These are phyloP conservation scores for Neckera pumila DNA, from an alignment of 225 moss, liverwort and hornwort species.

Conservation along the genomic window DNA sequence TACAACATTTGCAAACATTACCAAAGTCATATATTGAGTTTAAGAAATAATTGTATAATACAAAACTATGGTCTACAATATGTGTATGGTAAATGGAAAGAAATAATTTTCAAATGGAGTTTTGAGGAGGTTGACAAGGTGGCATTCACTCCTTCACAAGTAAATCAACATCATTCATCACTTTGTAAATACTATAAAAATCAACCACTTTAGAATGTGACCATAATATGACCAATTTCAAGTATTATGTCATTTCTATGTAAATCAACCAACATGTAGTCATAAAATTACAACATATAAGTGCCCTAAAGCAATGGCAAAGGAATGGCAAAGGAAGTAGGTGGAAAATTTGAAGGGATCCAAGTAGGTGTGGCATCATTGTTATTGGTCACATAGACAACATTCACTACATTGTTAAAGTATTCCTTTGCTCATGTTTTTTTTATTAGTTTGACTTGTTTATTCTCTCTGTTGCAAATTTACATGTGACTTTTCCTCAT, in stretches of 20 bases:
- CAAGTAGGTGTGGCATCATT: background rate
- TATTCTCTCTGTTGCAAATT: background rate
- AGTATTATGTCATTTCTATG: background rate
- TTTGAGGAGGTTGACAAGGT: background rate
- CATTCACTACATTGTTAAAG: background rate
- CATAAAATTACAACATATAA: background rate
- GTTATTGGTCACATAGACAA: fast-evolving
- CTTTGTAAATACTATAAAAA: background rate
- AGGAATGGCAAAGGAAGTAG: background rate
- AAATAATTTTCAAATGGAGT: background rate
- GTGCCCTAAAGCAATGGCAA: too few species aligned
- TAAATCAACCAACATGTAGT: background rate
- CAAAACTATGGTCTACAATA: background rate
- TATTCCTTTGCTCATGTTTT: background rate
- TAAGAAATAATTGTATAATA: background rate
- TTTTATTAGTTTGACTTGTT: background rate
- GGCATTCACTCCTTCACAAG: background rate
- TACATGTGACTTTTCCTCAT: fast-evolving
- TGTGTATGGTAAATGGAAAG: background rate
- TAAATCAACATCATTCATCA: background rate
- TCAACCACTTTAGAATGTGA: background rate
- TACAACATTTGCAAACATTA: background rate
- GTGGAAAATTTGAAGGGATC: background rate
- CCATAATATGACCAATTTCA: fast-evolving
- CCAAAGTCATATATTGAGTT: background rate